Evolutionary conservation across 2,329 filamentous ascomycete genomes (phyloP).

Genomic region (Nemania serpens): DNA sequence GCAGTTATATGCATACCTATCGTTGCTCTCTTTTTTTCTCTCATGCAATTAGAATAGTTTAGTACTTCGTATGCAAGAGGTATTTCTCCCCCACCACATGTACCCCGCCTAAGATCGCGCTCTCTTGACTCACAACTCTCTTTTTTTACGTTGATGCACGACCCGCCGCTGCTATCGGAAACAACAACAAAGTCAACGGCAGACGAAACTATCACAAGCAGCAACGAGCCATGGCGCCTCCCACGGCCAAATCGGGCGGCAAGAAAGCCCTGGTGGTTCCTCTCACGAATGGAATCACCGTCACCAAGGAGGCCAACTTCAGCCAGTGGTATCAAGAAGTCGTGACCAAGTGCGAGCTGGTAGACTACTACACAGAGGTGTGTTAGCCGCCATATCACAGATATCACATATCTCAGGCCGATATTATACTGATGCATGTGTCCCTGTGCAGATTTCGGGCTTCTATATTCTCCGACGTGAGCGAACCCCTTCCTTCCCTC

Average conservation of each 20-base stretch:
- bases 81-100: constrained; percentile 2
- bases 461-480: constrained; percentile 87
- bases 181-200: not conserved
- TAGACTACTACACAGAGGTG: constrained; percentile 79
- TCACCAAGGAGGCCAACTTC: constrained; percentile 63
- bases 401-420: not conserved
- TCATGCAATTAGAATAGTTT: not conserved
- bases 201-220: not conserved
- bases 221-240: constrained; percentile 4
- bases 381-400: not conserved
- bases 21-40: not conserved
- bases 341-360: constrained; percentile 94
- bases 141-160: constrained; percentile 11
- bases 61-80: not conserved
- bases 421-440: not conserved
- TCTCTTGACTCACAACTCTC: constrained; percentile 8
- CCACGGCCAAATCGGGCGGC: not conserved
- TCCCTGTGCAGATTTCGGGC: constrained; percentile 77
- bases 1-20: not conserved
- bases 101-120: constrained; percentile 9
- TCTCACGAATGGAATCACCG: constrained; percentile 23
- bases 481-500: not conserved
- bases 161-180: not conserved
- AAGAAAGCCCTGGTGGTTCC: constrained; percentile 4
- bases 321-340: constrained; percentile 97